Conservation (phyloP, 805 yeast genomes). For the Starmerella asiatica region DNA sequence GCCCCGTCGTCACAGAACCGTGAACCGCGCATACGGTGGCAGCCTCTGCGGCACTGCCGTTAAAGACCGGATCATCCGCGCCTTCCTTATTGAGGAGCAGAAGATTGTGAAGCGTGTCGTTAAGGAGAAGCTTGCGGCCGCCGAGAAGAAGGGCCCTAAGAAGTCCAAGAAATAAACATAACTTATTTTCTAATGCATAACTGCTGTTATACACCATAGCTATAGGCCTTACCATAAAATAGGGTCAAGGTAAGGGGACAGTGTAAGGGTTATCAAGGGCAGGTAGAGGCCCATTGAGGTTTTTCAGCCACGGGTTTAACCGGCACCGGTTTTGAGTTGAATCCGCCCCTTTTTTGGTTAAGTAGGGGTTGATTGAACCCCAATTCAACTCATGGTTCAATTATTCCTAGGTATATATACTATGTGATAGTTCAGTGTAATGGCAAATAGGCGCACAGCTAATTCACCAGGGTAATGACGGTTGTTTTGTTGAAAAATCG, state of each 20-base stretch:
- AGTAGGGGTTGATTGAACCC: too few species aligned
- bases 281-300: too few species aligned
- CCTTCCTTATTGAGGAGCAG: conserved; percentile 99
- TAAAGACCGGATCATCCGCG: conserved; percentile 98
- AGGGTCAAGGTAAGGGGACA: too few species aligned
- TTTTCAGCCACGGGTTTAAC: too few species aligned
- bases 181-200: too few species aligned
- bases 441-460: background rate
- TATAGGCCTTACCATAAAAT: too few species aligned
- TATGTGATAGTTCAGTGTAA: background rate
- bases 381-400: too few species aligned
- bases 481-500: conserved; percentile 48
- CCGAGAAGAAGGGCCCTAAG: conserved; percentile 37
- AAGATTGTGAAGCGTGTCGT: conserved; percentile 99
- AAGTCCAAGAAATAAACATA: conserved; percentile 22
- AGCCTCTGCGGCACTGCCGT: conserved; percentile 92
- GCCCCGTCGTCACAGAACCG: conserved; percentile 95
- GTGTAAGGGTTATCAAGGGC: too few species aligned
- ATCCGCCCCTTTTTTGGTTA: too few species aligned
- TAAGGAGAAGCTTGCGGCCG: conserved; percentile 89
- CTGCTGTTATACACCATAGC: too few species aligned
- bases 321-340: too few species aligned
- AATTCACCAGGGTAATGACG: conserved; percentile 6
- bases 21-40: conserved; percentile 99
- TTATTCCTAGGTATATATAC: too few species aligned